Conservation (phyloP, 1,284 basidiomycete species). For the Ganoderma resinaceum region DNA sequence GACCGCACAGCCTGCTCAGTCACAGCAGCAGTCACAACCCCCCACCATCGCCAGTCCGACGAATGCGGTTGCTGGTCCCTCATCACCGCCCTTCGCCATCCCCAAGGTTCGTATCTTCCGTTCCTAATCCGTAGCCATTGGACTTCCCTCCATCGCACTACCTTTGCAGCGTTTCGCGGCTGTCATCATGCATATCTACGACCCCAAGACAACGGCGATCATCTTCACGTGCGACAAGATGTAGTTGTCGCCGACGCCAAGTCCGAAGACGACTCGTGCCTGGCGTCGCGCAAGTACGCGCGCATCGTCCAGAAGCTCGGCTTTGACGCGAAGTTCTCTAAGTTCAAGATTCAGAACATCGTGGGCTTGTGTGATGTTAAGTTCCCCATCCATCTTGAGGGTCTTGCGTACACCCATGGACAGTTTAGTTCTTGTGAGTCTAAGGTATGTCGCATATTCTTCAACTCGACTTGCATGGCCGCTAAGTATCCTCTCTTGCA, state of each 20-base stretch:
- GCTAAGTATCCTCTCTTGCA: conserved; percentile 43
- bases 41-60: conserved; percentile 36
- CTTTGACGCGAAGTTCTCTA: conserved; percentile 99
- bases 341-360: conserved; percentile 99
- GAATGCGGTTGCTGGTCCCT: conserved; percentile 52
- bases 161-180: conserved; percentile 95
- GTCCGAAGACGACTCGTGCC: conserved; percentile 96
- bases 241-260: conserved; percentile 99
- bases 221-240: conserved; percentile 99
- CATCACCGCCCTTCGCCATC: conserved; percentile 54
- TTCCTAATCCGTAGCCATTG: conserved; percentile 60
- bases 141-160: conserved; percentile 59
- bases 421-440: conserved; percentile 98
- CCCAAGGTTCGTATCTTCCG: conserved; percentile 87
- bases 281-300: conserved; percentile 98
- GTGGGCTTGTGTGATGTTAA: conserved; percentile 99
- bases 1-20: conserved; percentile 17
- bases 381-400: conserved; percentile 98
- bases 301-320: conserved; percentile 99
- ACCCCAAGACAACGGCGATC: conserved; percentile 98
- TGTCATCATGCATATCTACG: conserved; percentile 99
- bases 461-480: not conserved
- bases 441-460: conserved; percentile 68
- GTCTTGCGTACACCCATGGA: conserved; percentile 97
- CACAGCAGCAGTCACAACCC: conserved; percentile 37